Evolutionary conservation across 73 alveolate species (phyloP).

Genomic region (Tetrahymena malaccensis): DNA sequence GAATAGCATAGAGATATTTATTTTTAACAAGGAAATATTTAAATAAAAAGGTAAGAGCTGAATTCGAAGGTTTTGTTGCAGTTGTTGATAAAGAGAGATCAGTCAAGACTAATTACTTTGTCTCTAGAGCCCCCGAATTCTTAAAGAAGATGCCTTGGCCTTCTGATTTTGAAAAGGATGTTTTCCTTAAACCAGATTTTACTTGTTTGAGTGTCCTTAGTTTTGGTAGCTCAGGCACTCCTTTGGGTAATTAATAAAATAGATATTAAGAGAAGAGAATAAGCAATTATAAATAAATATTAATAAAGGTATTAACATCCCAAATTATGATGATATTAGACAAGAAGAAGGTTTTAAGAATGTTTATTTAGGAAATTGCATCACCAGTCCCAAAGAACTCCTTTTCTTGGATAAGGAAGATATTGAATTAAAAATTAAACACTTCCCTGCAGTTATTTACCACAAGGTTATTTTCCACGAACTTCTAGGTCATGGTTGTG

Average conservation of each 20-base stretch:
- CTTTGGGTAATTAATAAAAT: slow-evolving; percentile 10
- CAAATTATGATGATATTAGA: slow-evolving; percentile 88
- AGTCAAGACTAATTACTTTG: slow-evolving; percentile 59
- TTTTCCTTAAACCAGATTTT: slow-evolving; percentile 72
- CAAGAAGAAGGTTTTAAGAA: slow-evolving; percentile 82
- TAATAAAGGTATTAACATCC: slow-evolving; percentile 75
- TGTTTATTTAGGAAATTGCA: slow-evolving; percentile 69
- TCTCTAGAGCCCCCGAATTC: slow-evolving; percentile 66
- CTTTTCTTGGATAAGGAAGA: not conserved
- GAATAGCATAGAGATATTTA: too few species aligned
- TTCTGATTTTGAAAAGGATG: slow-evolving; percentile 82
- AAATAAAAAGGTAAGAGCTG: slow-evolving; percentile 69
- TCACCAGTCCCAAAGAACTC: slow-evolving; percentile 48
- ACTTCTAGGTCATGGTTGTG: slow-evolving; percentile 92
- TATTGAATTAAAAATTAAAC: not conserved
- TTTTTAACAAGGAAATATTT: not conserved
- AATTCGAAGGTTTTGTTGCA: slow-evolving; percentile 90
- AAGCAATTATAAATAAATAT: not conserved
- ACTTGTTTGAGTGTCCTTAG: slow-evolving; percentile 78
- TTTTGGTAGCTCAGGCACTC: slow-evolving; percentile 81
- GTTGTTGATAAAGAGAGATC: slow-evolving; percentile 79
- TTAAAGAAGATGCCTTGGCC: slow-evolving; percentile 90
- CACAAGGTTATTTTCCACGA: slow-evolving; percentile 79
- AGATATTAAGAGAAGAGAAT: not conserved
- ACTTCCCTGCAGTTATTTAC: not conserved